Base-by-base conservation (phyloP, 2,329 filamentous ascomycete species). In the Cordyceps cateniannulata region DNA sequence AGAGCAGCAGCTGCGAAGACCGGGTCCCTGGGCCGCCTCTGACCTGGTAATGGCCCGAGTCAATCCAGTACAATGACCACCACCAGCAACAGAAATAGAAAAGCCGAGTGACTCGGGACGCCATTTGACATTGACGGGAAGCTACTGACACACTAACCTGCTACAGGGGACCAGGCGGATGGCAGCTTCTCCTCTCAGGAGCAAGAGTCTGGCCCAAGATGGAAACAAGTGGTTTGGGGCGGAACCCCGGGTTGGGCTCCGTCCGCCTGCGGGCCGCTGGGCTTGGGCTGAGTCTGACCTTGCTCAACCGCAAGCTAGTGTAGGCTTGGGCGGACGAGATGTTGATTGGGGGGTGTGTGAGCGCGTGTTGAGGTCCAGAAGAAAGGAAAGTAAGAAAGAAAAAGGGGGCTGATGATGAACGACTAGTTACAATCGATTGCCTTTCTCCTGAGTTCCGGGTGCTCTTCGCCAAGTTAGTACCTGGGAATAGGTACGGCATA, bases 231-330 rank as follows among this genome's bases (percentile, higher is more conserved):
- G 27, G 29, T 14, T 50, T 35, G 32, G 44, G 44, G 44, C 51
- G 59, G 51, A 55, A 60, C 29, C 20, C 50, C 59, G 50, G 59
- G 50, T 60, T 60, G 22, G 32, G 27, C 59, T 60, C 59, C 59
- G 50, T 40, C 29, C 35, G 38, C 20, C 27, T 60, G 59, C 59
- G 59, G 59, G 59, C 32, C 59, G 38, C 40, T 20, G 38, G 42
- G 20, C n/a, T 27, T 47, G 22, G 27, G 40, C 16, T 47, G 53
- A 24, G 32, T 35, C 32, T 35, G n/a, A n/a, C n/a, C 54, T 45
- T 58, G 45, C 35, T 50, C 27, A 45, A 51, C 47, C 45, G 35
- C 32, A 16, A 44, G 51, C 51, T 60, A 54, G 44, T 32, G 51
- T 22, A 22, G 44, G 24, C 50, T n/a, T 22, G 35, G 47, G 56